Conservation (phyloP, 2,329 filamentous ascomycete genomes). For the Talaromyces funiculosus region DNA sequence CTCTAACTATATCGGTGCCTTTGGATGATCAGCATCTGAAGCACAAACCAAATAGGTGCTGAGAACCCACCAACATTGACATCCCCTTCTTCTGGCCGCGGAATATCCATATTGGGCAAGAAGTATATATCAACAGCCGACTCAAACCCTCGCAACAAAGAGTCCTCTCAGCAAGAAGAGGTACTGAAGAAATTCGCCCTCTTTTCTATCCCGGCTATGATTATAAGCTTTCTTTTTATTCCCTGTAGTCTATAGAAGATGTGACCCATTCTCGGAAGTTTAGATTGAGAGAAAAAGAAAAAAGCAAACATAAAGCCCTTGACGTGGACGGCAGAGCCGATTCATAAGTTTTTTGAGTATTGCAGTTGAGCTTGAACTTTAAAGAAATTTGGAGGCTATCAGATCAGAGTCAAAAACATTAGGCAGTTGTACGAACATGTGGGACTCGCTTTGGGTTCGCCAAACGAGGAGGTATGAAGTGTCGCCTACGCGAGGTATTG, state of each 20-base stretch:
- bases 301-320: neutral
- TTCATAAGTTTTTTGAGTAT: neutral
- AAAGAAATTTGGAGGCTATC: neutral
- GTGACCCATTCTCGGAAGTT: neutral
- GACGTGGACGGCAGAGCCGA: neutral
- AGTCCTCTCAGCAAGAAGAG: neutral
- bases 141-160: neutral
- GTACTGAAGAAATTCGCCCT: neutral
- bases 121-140: neutral
- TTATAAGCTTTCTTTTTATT: neutral
- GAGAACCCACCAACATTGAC: conserved; percentile 16
- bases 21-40: neutral
- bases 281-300: neutral
- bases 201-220: neutral
- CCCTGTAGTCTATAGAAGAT: neutral
- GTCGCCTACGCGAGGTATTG: neutral
- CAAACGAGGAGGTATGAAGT: neutral
- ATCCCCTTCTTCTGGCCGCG: conserved; percentile 16
- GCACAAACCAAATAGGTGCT: neutral
- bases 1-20: conserved; percentile 14
- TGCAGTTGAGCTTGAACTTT: neutral
- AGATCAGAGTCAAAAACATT: neutral
- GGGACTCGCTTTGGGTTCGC: neutral
- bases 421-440: neutral
- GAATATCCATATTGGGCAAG: conserved; percentile 17